Base-by-base conservation (phyloP, 768 basidiomycete species). In the Lepiota subincarnata region DNA sequence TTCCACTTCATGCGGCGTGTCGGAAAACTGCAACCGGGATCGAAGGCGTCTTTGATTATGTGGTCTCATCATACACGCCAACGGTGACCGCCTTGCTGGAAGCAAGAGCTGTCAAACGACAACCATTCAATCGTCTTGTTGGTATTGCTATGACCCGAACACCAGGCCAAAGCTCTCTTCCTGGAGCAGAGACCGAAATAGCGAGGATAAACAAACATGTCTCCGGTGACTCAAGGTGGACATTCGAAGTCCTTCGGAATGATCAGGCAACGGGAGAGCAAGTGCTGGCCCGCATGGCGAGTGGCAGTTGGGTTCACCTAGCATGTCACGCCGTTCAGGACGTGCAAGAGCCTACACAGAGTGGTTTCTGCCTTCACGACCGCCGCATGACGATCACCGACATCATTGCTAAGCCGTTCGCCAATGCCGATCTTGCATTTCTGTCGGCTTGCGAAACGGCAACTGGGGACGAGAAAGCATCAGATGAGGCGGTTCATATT, bases 361-460 rank as follows among this genome's bases (percentile, higher is more conserved):
- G 53, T 48, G 24, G 50, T 10, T 50, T 50, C 24, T 14, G 40
- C 24, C 34, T 50, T 14, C 50, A 41, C 12, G 20, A 50, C 5
- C 39, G 50, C 4, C 26, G 13, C 13, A 48, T 62, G 39, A 57
- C 55, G 44, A 6, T 62, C n/a, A 36, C 63, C 44, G 50, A 39
- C 28, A 57, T 64, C 20, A 59, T 60, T 38, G 37, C 12, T 59
- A 20, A 53, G 5, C 26, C 57, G 54, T 37, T 65, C 56, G 37
- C 55, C 11, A 16, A 51, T 55, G 55, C 60, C 43, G 57, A 61
- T 31, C 58, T 75, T 28, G 74, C 72, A 1, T 69, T 73, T 57
- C 64, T 76, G 7, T 74, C 74, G 0, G 73, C 74, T 0, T 76
- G 75, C 50, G 64, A 75, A 49, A 75, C 69, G 14, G 69, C 70